Conservation (phyloP, 2,329 filamentous ascomycete species). For the Ascochyta rabiei region DNA sequence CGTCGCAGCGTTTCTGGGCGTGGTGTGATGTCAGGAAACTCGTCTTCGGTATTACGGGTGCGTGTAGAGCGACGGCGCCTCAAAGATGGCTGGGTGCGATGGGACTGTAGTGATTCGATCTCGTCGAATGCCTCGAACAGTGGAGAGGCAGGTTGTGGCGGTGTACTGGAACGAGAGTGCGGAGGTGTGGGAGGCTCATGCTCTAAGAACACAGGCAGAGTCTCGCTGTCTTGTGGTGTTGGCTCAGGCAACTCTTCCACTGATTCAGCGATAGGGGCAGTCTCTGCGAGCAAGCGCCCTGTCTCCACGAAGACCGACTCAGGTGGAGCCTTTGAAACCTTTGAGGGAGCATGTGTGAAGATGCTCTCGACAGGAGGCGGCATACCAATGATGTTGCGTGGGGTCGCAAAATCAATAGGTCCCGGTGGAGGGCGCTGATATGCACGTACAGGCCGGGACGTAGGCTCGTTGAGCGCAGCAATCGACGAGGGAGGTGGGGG, state of each 20-base stretch:
- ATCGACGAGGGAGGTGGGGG: conserved; percentile 30
- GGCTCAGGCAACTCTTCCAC: conserved; percentile 18
- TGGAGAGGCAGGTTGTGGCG: conserved; percentile 36
- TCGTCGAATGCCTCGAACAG: conserved; percentile 45
- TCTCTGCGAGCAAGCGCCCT: conserved; percentile 10
- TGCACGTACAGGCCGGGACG: conserved; percentile 18
- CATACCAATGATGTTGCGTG: conserved; percentile 32
- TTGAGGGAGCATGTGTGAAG: conserved; percentile 24
- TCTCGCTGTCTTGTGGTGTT: conserved; percentile 11
- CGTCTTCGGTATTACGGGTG: conserved; percentile 35
- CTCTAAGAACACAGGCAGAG: conserved; percentile 10
- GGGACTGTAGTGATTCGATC: conserved; percentile 39
- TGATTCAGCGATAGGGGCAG: conserved; percentile 9
- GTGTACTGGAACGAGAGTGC: conserved; percentile 33
- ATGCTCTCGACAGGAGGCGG: conserved; percentile 29
- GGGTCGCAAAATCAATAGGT: conserved; percentile 35
- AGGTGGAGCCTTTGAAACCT: conserved; percentile 15
- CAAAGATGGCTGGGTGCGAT: conserved; percentile 33
- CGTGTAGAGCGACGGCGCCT: conserved; percentile 40
- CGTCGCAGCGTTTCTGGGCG: conserved; percentile 29
- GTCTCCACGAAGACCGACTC: conserved; percentile 12
- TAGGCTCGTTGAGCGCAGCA: conserved; percentile 19
- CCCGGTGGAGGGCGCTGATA: conserved; percentile 40
- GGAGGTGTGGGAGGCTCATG: conserved; percentile 34
- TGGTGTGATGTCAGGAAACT: conserved; percentile 28